Base-by-base conservation (phyloP, 2,329 filamentous ascomycete genomes). In the Aspergillus spinulosporus region DNA sequence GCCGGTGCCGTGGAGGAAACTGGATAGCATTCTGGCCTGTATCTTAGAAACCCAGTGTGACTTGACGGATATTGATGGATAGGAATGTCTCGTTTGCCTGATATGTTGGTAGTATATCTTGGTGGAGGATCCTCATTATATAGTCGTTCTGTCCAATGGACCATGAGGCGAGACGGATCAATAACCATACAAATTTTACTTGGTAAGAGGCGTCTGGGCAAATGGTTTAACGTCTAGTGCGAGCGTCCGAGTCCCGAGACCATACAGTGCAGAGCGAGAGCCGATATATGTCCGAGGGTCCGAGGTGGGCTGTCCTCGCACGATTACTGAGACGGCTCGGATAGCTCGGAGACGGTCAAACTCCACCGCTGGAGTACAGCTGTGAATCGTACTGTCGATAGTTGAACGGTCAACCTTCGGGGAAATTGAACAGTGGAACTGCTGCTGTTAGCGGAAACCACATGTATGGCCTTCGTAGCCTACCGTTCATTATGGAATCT, bases 401-500 rank as follows among this genome's bases (percentile, higher is more conserved):
- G 36, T 36, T 15, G 34, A 40, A 4, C 46, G 43, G 14, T 39
- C 28, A 58, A 2, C 62, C 62, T 8, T 66, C 59, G 1, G 61
- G 62, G 4, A 66, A 59, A 43, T 66, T 63, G 29, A 67, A 66
- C 5, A 67, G 31, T 11, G 66, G 66, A 11, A 66, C 64, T 67
- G 21, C 4, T 29, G 26, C 8, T 21, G 31, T 52, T 45, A 45
- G 39, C 31, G 8, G 6, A 5, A 8, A 14, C 39, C 9, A 12
- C 9, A 11, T 31, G 37, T 3, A 48, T 0, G 11, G 21, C 1
- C 5, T 7, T 12, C 37, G 2, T 6, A 1, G 49, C 61, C 4
- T 61, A 68, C 66, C 61, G 29, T 70, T 68, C 68, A 68, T 70
- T 0, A 69, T 68, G 2, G 66, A 68, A 26, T 69, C 67, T 1